Base-by-base conservation (phyloP, 805 yeast species). In the Wickerhamomyces canadensis region DNA sequence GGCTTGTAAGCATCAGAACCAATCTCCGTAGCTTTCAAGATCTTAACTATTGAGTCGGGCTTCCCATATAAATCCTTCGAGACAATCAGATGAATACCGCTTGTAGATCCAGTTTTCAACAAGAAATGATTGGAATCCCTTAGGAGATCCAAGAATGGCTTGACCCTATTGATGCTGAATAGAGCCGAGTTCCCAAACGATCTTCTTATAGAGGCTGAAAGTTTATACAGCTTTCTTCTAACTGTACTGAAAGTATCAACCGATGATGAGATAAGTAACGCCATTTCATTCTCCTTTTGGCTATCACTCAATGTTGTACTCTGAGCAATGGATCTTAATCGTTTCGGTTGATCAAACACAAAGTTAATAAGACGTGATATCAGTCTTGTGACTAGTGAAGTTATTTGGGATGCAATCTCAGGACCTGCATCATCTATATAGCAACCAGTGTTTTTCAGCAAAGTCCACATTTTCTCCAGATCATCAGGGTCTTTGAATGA, bases 401-500 rank as follows among this genome's bases (percentile, higher is more conserved):
- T 81, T 40, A 89, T 81, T 49, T 82, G 87, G 45, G 80, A 81
- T 0, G 96, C 93, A 36, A 91, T 78, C 13, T 82, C 79, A 6
- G 77, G 73, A 28, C 93, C 86, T 21, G 94, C 91, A 6, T 86
- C 84, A 29, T 84, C 88, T 21, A 93, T 72, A 48, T 73, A 80
- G 43, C 72, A 75, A 12, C 97, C 96, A 25, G 86, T 70, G 48
- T 79, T 78, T 48, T 76, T 84, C 46, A 93, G 65, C 48, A 81
- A 79, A 22, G 72, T 70, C 89, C 95, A 93, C 31, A 84, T 84
- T 37, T 70, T 75, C 51, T 87, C 94, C 34, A 93, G 65, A 53
- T 84, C 88, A 48, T 91, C 98, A 1, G 96, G 89, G 51, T 86
- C 97, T 52, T 86, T 86, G 59, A 85, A 86, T 0, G 95, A 84